A percentile compares a stretch with the other conserved stretches of the same genome.
These are phyloP conservation scores for Baorangia bicolor DNA, from an alignment of 768 basidiomycete genomes.

Conservation along the genomic window DNA sequence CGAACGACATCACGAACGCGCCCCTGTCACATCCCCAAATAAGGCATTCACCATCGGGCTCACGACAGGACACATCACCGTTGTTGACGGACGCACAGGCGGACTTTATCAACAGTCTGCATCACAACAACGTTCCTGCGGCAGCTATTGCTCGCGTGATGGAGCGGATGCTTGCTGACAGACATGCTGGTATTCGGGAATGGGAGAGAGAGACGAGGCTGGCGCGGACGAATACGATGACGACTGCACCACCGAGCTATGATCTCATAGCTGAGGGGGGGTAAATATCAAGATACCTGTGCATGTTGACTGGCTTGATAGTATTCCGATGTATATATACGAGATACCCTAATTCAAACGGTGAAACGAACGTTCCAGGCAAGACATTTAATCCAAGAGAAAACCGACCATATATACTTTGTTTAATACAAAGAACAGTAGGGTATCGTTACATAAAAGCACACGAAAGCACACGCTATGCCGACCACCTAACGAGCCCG, in stretches of 20 bases:
- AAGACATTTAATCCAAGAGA: not conserved
- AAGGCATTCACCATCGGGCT: not conserved
- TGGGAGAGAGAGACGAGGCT: conserved; percentile 24
- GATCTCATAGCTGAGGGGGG: not conserved
- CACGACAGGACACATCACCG: conserved; percentile 5
- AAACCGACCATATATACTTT: too few species aligned
- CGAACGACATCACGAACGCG: not conserved
- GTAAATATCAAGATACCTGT: not conserved
- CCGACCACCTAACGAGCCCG: not conserved
- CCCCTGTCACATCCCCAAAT: not conserved
- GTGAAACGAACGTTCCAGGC: not conserved
- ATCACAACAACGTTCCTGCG: conserved; percentile 23
- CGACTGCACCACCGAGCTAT: conserved; percentile 17
- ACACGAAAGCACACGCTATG: not conserved
- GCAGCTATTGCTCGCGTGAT: conserved; percentile 24
- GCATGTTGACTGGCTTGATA: not conserved
- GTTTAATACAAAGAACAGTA: not conserved
- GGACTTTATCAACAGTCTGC: conserved; percentile 23
- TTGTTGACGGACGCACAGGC: conserved; percentile 25
- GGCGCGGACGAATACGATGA: conserved; percentile 14
- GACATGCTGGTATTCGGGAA: conserved; percentile 16
- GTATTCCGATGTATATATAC: not conserved
- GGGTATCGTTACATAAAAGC: not conserved
- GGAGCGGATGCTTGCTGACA: conserved; percentile 25
- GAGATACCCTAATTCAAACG: not conserved